Percentiles rank a stretch among this genome's conserved stretches.
Conservation (phyloP, 352 stramenopile genomes). For the Phytophthora litchii region DNA sequence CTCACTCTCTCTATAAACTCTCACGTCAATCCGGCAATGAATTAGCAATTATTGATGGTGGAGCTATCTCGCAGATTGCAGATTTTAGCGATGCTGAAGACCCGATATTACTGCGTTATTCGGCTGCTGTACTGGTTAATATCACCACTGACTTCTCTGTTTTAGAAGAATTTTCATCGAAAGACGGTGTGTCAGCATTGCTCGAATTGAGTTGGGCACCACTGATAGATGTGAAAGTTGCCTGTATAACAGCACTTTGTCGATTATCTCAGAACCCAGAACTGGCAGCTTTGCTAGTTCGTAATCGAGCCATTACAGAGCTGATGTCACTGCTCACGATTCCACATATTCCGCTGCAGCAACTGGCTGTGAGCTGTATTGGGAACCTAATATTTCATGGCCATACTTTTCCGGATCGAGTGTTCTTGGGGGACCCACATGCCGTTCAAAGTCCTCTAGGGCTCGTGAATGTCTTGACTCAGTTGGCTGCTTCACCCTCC, state of each 20-base stretch:
- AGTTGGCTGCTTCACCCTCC: constrained; percentile 39
- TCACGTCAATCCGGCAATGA: constrained; percentile 67
- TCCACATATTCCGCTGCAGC: constrained; percentile 57
- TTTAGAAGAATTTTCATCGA: constrained; percentile 56
- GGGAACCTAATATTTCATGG: constrained; percentile 76
- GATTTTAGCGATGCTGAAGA: constrained; percentile 78
- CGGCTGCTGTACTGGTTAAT: constrained; percentile 67
- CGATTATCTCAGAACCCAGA: constrained; percentile 48
- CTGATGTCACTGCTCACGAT: constrained; percentile 73
- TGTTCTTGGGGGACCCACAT: constrained; percentile 77
- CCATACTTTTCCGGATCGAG: constrained; percentile 66
- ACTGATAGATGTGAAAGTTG: constrained; percentile 68
- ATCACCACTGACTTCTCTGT: constrained; percentile 49
- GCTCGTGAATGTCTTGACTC: constrained; percentile 64
- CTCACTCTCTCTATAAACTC: constrained; percentile 80
- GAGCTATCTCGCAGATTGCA: constrained; percentile 69
- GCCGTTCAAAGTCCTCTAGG: constrained; percentile 71
- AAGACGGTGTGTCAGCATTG: constrained; percentile 62
- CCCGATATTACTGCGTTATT: constrained; percentile 56
- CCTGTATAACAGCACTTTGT: constrained; percentile 69
- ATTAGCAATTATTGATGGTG: constrained; percentile 62
- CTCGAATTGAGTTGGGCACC: constrained; percentile 77
- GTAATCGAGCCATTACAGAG: constrained; percentile 60
- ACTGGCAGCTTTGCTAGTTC: constrained; percentile 46
- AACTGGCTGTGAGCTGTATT: constrained; percentile 65